A percentile compares a stretch with the other conserved stretches of the same genome.
Conservation (phyloP, 2,329 filamentous ascomycete species). For the Epichloe amarillans region DNA sequence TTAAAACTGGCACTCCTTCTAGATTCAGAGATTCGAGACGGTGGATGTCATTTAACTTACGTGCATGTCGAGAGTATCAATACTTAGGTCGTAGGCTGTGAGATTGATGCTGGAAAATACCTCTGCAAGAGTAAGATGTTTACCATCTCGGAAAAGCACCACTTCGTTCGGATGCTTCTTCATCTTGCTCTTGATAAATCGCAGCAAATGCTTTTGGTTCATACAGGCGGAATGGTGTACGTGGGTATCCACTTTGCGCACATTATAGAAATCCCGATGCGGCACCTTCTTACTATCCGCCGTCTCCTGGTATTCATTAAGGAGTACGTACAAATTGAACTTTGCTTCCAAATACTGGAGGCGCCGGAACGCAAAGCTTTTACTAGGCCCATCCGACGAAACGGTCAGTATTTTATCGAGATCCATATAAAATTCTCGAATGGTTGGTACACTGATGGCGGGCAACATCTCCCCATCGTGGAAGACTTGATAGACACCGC, state of each 20-base stretch:
- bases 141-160: constrained; percentile 83
- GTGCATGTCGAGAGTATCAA: constrained; percentile 98
- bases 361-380: constrained; percentile 91
- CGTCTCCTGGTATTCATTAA: constrained; percentile 97
- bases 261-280: constrained; percentile 98
- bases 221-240: constrained; percentile 98
- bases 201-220: constrained; percentile 97
- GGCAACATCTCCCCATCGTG: constrained; percentile 50
- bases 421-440: constrained; percentile 93
- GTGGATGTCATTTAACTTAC: constrained; percentile 32
- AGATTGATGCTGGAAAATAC: constrained; percentile 97
- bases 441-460: constrained; percentile 72
- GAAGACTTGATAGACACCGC: constrained; percentile 87
- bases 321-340: constrained; percentile 82
- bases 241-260: constrained; percentile 96
- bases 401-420: constrained; percentile 74
- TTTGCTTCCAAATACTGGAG: constrained; percentile 94
- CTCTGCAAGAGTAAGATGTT: constrained; percentile 77
- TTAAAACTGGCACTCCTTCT: not conserved
- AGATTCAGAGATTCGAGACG: not conserved
- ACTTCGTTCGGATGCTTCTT: constrained; percentile 94
- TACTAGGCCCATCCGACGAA: constrained; percentile 91
- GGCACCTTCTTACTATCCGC: constrained; percentile 96
- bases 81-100: constrained; percentile 93
- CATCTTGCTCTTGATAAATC: constrained; percentile 99